A percentile compares a stretch with the other conserved stretches of the same genome.
These are phyloP conservation scores for Sporothrix protearum DNA, from an alignment of 2,329 filamentous ascomycete genomes.

Conservation along the genomic window DNA sequence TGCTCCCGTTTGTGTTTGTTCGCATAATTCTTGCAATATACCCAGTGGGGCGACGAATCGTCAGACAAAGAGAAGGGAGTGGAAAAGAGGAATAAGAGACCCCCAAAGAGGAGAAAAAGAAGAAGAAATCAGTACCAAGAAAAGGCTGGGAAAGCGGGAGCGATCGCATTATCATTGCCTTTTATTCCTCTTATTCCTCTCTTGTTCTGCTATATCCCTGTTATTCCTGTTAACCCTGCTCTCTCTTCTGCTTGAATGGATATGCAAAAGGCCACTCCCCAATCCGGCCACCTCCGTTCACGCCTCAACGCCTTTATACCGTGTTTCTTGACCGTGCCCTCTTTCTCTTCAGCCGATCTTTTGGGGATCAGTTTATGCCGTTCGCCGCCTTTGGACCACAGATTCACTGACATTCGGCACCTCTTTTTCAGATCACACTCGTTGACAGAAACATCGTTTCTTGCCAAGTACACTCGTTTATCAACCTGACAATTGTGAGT, in stretches of 20 bases:
- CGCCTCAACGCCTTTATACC: not conserved
- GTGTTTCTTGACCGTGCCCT: not conserved
- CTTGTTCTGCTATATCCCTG: not conserved
- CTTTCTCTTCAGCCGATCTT: constrained; percentile 31
- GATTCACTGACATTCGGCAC: constrained; percentile 28
- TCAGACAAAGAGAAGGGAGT: constrained; percentile 1
- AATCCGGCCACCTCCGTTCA: constrained; percentile 19
- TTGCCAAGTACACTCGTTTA: constrained; percentile 60
- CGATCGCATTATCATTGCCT: constrained; percentile 13
- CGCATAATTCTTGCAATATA: constrained; percentile 18
- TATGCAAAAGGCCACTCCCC: constrained; percentile 5
- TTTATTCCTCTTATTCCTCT: constrained; percentile 8
- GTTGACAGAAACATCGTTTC: constrained; percentile 42
- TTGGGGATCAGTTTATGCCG: constrained; percentile 35
- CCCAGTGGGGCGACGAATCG: constrained; percentile 8
- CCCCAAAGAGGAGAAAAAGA: not conserved
- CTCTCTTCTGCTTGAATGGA: not conserved
- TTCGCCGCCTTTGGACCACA: constrained; percentile 17
- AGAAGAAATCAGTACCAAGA: not conserved
- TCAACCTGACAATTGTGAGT: constrained; percentile 48
- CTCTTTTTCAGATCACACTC: constrained; percentile 41
- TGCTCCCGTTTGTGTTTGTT: not conserved
- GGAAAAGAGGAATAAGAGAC: not conserved
- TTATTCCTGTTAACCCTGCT: constrained; percentile 10
- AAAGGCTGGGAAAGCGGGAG: constrained; percentile 5